Percentiles rank a stretch among this genome's conserved stretches.
Conservation (phyloP, 1,284 basidiomycete genomes). For the Schizophyllum amplum region DNA sequence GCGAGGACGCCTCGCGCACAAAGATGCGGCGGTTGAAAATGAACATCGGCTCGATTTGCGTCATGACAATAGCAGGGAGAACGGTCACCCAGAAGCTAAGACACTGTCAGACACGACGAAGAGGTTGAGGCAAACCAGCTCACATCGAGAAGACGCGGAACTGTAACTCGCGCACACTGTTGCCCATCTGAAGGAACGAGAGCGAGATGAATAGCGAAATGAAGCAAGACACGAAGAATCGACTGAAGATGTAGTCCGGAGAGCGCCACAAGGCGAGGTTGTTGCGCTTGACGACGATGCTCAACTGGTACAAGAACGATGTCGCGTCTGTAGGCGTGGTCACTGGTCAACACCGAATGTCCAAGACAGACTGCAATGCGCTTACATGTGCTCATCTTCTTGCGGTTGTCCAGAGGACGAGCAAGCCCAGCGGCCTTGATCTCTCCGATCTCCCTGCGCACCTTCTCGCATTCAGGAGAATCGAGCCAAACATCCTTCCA, state of each 20-base stretch:
- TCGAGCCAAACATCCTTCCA: slow-evolving; percentile 75
- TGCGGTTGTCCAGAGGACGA: slow-evolving; percentile 26
- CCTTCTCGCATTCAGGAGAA: slow-evolving; percentile 35
- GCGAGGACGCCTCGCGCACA: slow-evolving; percentile 51
- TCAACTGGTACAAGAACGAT: slow-evolving; percentile 72
- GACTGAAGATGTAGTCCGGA: slow-evolving; percentile 76
- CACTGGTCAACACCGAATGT: slow-evolving; percentile 42
- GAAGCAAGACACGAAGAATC: slow-evolving; percentile 70
- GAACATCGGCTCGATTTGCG: slow-evolving; percentile 82
- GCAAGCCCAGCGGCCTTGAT: slow-evolving; percentile 38
- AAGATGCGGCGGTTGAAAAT: slow-evolving; percentile 63
- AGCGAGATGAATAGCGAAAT: slow-evolving; percentile 78
- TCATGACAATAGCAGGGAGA: slow-evolving; percentile 65
- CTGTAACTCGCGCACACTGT: slow-evolving; percentile 64
- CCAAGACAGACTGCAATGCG: too few species aligned
- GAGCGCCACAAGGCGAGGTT: slow-evolving; percentile 77
- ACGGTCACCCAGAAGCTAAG: slow-evolving; percentile 62
- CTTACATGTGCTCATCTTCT: slow-evolving; percentile 30
- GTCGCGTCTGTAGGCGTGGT: slow-evolving; percentile 51
- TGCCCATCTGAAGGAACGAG: slow-evolving; percentile 72
- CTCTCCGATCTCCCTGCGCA: slow-evolving; percentile 31
- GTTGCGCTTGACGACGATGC: slow-evolving; percentile 67
- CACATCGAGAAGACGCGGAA: slow-evolving; percentile 79
- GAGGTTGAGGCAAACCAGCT: slow-evolving; percentile 13
- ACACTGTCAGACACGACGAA: slow-evolving; percentile 1